Conservation (phyloP, 2,329 filamentous ascomycete species). For the Teratosphaeria zuluensis region DNA sequence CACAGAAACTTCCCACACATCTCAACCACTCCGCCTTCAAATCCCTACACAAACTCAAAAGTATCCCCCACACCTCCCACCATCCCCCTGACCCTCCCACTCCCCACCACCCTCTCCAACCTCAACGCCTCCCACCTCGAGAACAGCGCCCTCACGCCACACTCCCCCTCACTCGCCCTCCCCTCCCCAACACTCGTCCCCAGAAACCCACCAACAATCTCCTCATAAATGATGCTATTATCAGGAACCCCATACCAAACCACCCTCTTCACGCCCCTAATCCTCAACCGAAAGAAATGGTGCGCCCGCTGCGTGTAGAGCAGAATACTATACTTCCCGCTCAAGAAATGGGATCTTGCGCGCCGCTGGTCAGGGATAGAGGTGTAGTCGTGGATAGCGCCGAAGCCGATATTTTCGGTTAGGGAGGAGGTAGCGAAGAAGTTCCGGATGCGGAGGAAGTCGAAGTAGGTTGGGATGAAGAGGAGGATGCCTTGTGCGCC, state of each 20-base stretch:
- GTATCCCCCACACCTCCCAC: constrained; percentile 62
- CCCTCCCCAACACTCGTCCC: constrained; percentile 46
- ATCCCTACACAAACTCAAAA: constrained; percentile 73
- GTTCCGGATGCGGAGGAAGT: constrained; percentile 89
- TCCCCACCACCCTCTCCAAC: constrained; percentile 80
- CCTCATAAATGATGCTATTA: constrained; percentile 71
- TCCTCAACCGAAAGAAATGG: constrained; percentile 81
- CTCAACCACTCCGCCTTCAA: too few species aligned
- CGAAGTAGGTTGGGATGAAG: constrained; percentile 87
- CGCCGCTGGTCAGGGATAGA: constrained; percentile 68
- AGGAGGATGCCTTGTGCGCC: constrained; percentile 54
- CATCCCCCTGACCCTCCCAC: constrained; percentile 72
- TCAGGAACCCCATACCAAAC: constrained; percentile 87
- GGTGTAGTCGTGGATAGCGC: constrained; percentile 81
- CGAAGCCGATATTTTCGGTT: constrained; percentile 57
- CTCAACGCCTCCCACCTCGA: constrained; percentile 84
- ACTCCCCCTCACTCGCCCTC: constrained; percentile 42
- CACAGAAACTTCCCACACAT: too few species aligned
- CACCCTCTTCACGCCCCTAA: constrained; percentile 73
- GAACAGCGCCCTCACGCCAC: constrained; percentile 53
- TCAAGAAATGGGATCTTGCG: constrained; percentile 78
- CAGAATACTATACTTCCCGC: constrained; percentile 69
- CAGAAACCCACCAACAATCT: constrained; percentile 62
- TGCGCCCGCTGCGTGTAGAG: constrained; percentile 94
- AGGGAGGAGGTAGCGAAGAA: constrained; percentile 65